Evolutionary conservation across 1,139 yeast species (phyloP), one percentile per base, ranked within the genome.

Genomic region (Candida gigantensis): DNA sequence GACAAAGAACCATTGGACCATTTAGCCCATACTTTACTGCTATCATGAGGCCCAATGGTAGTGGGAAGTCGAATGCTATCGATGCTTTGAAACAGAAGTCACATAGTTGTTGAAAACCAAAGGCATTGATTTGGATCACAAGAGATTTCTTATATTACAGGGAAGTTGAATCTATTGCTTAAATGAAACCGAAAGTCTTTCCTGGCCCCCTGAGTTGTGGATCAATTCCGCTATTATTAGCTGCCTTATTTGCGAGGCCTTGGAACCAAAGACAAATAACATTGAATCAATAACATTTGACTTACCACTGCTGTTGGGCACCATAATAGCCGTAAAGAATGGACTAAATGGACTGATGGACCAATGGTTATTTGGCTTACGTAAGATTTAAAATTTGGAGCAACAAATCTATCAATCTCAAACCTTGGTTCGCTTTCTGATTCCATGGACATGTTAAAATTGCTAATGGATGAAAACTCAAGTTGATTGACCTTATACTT

Each of bases 1-100:
- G 98, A 0, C 66, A 74, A n/a, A 97, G 92, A 61, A 78, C 78
- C 7, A 86, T 94, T 41, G 99, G 99, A 0, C 98, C 99, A 0
- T 94, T 94, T 59, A 85, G 92, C 56, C 67, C 89, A 30, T 87
- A 95, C 2, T 94, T 94, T 56, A 86, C 96, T 6, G 97, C 99
- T 0, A 95, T 94, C 7, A 97, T 94, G n/a, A 98, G 99, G 0
- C 98, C 98, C 4, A 94, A 94, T 58, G 99, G 99, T 20, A 86
- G 96, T 27, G 98, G 98, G 6, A 92, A 92, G 60, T 90, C 97
- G 9, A 94, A 94, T 56, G 98, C 94, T 26, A 94, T 94, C 46
- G 99, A 94, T 57, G 92, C 3, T 94, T 94, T 65, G 99, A 98
- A 0, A 94, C 92, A 60, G 72, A 98, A 44, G 98, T 98, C 1